A percentile compares a stretch with the other conserved stretches of the same genome.
Conservation (phyloP, 345 rosid genomes). For the Populus deltoides region DNA sequence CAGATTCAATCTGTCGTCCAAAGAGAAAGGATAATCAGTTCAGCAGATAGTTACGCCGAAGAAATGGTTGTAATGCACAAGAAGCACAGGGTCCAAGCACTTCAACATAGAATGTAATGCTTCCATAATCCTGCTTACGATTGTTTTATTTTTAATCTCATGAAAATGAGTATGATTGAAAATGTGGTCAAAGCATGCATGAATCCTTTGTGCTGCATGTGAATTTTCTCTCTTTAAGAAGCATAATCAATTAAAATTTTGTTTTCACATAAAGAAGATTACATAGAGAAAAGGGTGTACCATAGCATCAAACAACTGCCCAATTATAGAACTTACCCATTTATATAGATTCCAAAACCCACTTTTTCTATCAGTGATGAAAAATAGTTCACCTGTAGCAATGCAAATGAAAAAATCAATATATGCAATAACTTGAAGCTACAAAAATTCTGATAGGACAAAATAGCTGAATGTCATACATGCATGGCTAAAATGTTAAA, state of each 20-base stretch:
- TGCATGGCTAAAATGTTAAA: background rate
- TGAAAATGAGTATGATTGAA: too few relatives aligned
- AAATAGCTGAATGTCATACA: background rate
- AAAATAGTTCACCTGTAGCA: slow-evolving; percentile 83
- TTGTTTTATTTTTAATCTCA: background rate
- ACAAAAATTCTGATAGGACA: background rate
- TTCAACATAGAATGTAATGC: background rate
- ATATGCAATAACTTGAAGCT: background rate
- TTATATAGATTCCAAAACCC: slow-evolving; percentile 96
- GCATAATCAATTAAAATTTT: background rate
- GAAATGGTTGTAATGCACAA: background rate
- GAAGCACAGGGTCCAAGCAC: background rate
- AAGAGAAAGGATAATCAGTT: slow-evolving; percentile 2
- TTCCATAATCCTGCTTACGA: background rate
- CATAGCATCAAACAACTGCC: too few relatives aligned
- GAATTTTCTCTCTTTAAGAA: background rate
- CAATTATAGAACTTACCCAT: slow-evolving; percentile 56
- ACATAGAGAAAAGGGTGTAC: too few relatives aligned
- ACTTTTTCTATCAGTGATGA: slow-evolving; percentile 64
- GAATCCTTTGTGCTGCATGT: background rate
- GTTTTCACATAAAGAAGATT: background rate
- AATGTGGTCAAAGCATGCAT: background rate
- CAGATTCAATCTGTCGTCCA: slow-evolving; percentile 59
- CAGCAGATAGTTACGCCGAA: background rate
- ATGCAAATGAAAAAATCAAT: slow-evolving; percentile 8